phyloP scores from a whole-genome alignment of 331 rosid species.

The Quercus lobata region DNA sequence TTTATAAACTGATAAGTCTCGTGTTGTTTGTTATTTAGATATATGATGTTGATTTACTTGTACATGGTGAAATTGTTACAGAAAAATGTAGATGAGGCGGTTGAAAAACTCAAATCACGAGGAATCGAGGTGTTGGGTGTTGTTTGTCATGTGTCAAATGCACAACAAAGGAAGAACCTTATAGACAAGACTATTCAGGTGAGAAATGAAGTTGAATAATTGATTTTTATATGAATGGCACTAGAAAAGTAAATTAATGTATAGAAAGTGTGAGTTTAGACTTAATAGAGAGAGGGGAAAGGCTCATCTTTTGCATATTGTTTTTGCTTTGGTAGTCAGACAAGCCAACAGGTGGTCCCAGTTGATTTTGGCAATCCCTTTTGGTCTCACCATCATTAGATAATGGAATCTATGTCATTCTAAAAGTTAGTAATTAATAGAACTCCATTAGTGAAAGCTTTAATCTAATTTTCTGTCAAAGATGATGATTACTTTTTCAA shows the following conservation, averaged over 20 bases:
- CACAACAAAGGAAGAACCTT: constrained; percentile 43
- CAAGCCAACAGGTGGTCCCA: background rate
- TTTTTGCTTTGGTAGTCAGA: background rate
- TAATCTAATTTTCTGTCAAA: background rate
- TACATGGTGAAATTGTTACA: constrained; percentile 28
- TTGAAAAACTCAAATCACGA: constrained; percentile 52
- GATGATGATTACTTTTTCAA: background rate
- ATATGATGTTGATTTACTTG: background rate
- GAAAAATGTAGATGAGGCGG: constrained; percentile 92
- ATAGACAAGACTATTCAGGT: constrained; percentile 42
- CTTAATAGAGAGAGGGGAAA: background rate
- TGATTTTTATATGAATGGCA: background rate
- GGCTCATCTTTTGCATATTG: background rate
- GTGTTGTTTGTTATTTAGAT: too few species aligned
- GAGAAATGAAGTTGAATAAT: background rate
- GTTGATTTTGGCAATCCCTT: background rate
- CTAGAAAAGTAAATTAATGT: background rate
- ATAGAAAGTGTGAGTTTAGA: background rate
- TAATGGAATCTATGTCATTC: background rate
- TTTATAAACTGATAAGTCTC: too few species aligned
- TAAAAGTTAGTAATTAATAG: background rate
- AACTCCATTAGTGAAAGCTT: background rate
- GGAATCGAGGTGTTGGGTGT: constrained; percentile 55
- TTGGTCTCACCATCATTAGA: background rate
- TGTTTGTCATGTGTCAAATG: constrained; percentile 47